Evolutionary conservation across 2,329 filamentous ascomycete species (phyloP).

Genomic region (Eurotiales sp.): DNA sequence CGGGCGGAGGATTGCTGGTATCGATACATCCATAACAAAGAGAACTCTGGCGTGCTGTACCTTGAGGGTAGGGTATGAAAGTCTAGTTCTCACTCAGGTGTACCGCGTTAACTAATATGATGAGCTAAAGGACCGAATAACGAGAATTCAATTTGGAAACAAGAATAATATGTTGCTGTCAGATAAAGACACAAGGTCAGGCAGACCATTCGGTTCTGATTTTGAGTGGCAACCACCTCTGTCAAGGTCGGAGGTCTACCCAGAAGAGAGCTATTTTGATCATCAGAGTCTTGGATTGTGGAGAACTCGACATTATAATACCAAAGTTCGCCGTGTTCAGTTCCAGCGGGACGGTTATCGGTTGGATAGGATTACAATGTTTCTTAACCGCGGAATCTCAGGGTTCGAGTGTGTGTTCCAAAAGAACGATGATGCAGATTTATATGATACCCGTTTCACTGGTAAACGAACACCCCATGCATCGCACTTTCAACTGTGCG

Average conservation of each 20-base stretch:
- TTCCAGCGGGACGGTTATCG: neutral
- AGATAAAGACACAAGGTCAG: neutral
- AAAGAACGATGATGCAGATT: neutral
- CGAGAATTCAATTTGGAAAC: neutral
- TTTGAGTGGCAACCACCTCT: neutral
- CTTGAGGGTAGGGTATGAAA: neutral
- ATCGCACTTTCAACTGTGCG: neutral
- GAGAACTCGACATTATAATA: neutral
- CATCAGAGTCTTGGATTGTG: neutral
- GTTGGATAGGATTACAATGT: neutral
- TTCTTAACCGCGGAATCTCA: neutral
- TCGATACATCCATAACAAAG: neutral
- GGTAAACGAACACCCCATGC: neutral
- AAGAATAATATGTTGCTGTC: neutral
- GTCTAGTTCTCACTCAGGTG: too few species aligned
- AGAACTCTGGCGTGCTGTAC: neutral
- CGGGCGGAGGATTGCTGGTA: neutral
- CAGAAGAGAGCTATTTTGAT: neutral
- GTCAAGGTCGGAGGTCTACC: conserved; percentile 7
- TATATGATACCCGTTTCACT: neutral
- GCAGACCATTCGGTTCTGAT: neutral
- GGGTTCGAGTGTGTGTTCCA: neutral
- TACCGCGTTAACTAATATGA: neutral
- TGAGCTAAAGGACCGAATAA: neutral
- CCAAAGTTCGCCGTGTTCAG: neutral